Evolutionary conservation across 2,329 filamentous ascomycete genomes (phyloP), one percentile per base, ranked within the genome.

Genomic region (Fonsecaea nubica): DNA sequence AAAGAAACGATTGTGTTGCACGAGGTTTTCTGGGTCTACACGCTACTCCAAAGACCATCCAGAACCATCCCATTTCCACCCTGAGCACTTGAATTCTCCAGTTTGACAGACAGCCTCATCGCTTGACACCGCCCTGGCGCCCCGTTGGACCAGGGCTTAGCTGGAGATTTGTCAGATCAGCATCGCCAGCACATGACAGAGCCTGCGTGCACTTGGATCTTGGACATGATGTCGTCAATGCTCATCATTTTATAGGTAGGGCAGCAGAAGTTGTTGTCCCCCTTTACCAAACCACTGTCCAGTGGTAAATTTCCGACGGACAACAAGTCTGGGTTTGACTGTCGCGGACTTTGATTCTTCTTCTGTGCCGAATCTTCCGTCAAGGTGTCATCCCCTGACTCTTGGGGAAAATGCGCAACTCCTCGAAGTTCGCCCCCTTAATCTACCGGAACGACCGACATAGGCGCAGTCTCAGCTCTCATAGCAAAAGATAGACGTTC

Each of bases 81-180:
- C 40, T n/a, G 40, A 25, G 42, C 42, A 4, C 33, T 54, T 48
- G n/a, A 6, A 38, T 35, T 18, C 35, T 30, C 25, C 18, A 59
- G 57, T 45, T 21, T 13, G 50, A 54, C 13, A 5, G 18, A 15
- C 25, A 61, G 58, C 42, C 45, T 61, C 58, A 38, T 63, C 61
- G 40, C 53, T 57, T 52, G 58, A 52, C 45, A 53, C 40, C 55
- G 55, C 10, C 52, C 45, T 30, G 45, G n/a, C 15, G 15, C 4
- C 30, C 21, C 8, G 25, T 25, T 25, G 25, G 52, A 30, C 32
- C 48, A 38, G 25, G 36, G 21, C 32, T 35, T 58, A 36, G 55
- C 32, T 35, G 35, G 32, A 58, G 33, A 58, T 58, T 58, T 58
- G 55, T 58, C 35, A 58, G 32, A 35, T 58, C 55, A 58, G 55